Percentiles rank a stretch among this genome's conserved stretches.
phyloP scores from a whole-genome alignment of 2,329 filamentous ascomycete species.

The Fusarium sp. region DNA sequence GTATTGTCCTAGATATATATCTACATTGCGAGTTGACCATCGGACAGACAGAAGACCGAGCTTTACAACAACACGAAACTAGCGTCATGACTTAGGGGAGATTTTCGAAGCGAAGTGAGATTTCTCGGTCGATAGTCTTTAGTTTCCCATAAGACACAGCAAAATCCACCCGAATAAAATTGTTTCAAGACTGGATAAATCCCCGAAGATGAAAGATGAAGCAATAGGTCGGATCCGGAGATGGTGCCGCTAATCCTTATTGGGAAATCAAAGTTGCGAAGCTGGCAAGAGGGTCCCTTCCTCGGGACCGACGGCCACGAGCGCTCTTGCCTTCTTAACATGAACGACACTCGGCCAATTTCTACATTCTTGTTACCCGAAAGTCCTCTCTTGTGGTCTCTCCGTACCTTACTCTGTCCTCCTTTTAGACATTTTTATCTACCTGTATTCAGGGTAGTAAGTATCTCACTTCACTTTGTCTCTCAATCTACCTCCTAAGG shows the following conservation, averaged over 20 bases:
- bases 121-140: slow-evolving; percentile 9
- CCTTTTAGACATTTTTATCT: background rate
- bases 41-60: slow-evolving; percentile 25
- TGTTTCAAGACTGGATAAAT: slow-evolving; percentile 14
- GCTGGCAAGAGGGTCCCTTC: slow-evolving; percentile 17
- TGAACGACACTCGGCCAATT: slow-evolving; percentile 16
- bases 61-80: slow-evolving; percentile 4
- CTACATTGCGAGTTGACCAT: slow-evolving; percentile 17
- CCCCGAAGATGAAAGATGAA: slow-evolving; percentile 14
- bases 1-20: slow-evolving; percentile 31
- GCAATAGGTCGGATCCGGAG: slow-evolving; percentile 36
- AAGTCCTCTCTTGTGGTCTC: background rate
- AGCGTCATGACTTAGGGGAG: slow-evolving; percentile 12
- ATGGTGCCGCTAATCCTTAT: slow-evolving; percentile 33
- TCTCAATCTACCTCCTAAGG: background rate
- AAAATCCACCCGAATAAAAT: slow-evolving; percentile 8
- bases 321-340: slow-evolving; percentile 12
- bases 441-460: background rate
- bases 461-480: background rate
- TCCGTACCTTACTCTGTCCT: background rate
- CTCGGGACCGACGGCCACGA: slow-evolving; percentile 44
- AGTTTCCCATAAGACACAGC: background rate
- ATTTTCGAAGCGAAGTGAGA: background rate
- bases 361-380: slow-evolving; percentile 11
- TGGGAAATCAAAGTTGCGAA: slow-evolving; percentile 22